phyloP scores from a whole-genome alignment of 1,284 basidiomycete genomes.

The Mycena citricolor region DNA sequence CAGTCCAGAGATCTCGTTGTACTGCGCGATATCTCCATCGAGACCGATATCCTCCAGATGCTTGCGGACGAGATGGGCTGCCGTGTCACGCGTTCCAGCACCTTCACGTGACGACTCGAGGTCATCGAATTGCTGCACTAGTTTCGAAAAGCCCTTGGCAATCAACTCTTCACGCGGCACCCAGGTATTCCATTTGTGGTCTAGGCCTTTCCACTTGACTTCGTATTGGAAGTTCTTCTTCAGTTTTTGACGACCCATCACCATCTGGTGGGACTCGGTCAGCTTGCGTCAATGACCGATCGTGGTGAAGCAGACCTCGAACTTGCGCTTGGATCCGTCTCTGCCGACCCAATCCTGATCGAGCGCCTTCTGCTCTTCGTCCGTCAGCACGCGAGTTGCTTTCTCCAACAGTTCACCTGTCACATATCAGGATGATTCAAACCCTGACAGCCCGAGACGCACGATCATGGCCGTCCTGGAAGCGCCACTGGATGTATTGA shows the following conservation, averaged over 20 bases:
- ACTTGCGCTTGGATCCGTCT: conserved; percentile 88
- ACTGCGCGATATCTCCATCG: conserved; percentile 96
- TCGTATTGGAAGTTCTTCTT: conserved; percentile 97
- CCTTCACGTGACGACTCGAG: conserved; percentile 94
- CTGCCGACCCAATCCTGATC: conserved; percentile 91
- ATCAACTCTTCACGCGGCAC: conserved; percentile 88
- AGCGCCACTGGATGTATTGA: conserved; percentile 98
- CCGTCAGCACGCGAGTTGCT: conserved; percentile 86
- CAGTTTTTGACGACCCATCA: conserved; percentile 97
- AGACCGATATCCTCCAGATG: conserved; percentile 94
- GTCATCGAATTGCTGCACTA: conserved; percentile 96
- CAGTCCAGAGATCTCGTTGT: conserved; percentile 91
- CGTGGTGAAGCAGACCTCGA: conserved; percentile 61
- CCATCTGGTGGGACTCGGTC: conserved; percentile 46
- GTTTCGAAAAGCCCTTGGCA: conserved; percentile 87
- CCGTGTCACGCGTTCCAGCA: conserved; percentile 85
- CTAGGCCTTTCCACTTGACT: conserved; percentile 94
- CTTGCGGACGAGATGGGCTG: conserved; percentile 79
- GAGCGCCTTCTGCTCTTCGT: conserved; percentile 81
- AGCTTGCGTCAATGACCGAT: conserved; percentile 11
- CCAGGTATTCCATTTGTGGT: conserved; percentile 95
- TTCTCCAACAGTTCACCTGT: conserved; percentile 89
- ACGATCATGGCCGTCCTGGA: conserved; percentile 98
- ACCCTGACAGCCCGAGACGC: conserved; percentile 31
- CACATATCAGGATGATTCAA: conserved; percentile 18